Conservation (phyloP, 495 filamentous ascomycete genomes). For the Penicillium bovifimosum region DNA sequence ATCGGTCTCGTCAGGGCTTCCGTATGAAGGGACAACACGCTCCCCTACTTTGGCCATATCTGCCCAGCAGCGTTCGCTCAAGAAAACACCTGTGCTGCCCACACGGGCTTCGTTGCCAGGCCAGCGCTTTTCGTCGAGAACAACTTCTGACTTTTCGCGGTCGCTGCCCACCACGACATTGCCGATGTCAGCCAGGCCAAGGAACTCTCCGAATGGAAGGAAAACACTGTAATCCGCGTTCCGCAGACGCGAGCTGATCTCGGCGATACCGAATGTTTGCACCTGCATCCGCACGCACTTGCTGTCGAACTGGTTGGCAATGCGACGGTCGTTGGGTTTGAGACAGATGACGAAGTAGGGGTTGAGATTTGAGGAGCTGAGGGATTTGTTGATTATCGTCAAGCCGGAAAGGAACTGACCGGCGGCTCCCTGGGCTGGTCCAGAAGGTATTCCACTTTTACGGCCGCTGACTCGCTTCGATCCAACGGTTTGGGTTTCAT, state of each 20-base stretch:
- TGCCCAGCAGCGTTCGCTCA: conserved; percentile 92
- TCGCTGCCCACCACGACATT: conserved; percentile 85
- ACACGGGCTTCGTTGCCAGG: conserved; percentile 84
- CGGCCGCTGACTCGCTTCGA: conserved; percentile 29
- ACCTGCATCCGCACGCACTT: conserved; percentile 94
- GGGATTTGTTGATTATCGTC: conserved; percentile 78
- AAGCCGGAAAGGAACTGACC: conserved; percentile 87
- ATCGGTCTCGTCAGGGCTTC: conserved; percentile 44
- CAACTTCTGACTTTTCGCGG: conserved; percentile 81
- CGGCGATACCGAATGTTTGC: conserved; percentile 92
- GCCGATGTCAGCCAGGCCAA: conserved; percentile 80
- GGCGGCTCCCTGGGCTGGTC: conserved; percentile 73
- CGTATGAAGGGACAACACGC: conserved; percentile 50
- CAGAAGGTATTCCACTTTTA: conserved; percentile 40
- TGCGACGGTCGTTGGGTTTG: conserved; percentile 94
- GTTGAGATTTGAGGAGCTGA: conserved; percentile 76
- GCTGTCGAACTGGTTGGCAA: conserved; percentile 98
- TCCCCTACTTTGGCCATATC: conserved; percentile 77
- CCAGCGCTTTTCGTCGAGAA: conserved; percentile 87
- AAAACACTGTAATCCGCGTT: conserved; percentile 96
- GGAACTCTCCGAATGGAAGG: conserved; percentile 90
- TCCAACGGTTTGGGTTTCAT: conserved; percentile 43
- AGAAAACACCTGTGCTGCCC: conserved; percentile 88
- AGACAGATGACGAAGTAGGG: conserved; percentile 95
- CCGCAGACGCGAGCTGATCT: conserved; percentile 87